Evolutionary conservation across 768 basidiomycete genomes (phyloP).

Genomic region (Tylopilus rubrobrunneus): DNA sequence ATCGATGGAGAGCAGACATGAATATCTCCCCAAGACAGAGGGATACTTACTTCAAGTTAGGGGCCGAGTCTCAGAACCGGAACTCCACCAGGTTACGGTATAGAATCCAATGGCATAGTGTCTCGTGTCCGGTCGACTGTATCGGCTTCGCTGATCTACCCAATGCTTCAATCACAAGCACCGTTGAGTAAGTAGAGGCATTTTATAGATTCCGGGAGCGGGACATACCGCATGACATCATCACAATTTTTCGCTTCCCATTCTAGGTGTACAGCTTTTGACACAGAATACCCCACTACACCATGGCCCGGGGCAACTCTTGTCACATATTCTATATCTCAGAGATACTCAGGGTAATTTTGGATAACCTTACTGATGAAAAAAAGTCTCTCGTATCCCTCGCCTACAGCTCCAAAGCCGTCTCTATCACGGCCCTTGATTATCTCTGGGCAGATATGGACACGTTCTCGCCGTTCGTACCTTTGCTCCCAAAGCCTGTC

Average conservation of each 20-base stretch:
- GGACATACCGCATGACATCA: not conserved
- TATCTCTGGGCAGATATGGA: conserved; percentile 19
- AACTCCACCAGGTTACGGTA: too few species aligned
- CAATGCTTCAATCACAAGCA: too few species aligned
- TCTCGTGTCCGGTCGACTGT: too few species aligned
- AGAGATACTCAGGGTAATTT: conserved; percentile 12
- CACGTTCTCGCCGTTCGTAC: conserved; percentile 13
- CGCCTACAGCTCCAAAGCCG: conserved; percentile 9
- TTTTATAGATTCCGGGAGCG: not conserved
- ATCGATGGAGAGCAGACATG: too few species aligned
- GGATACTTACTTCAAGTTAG: too few species aligned
- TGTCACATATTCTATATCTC: conserved; percentile 10
- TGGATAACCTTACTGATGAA: conserved; percentile 12
- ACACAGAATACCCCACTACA: too few species aligned
- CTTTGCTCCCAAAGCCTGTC: conserved; percentile 9
- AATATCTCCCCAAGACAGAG: too few species aligned
- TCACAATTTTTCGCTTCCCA: not conserved
- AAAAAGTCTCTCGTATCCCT: conserved; percentile 4
- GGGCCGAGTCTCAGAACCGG: too few species aligned
- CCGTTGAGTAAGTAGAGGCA: too few species aligned
- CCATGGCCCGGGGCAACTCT: too few species aligned
- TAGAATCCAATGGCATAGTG: too few species aligned
- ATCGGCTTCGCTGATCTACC: too few species aligned
- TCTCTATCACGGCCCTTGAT: conserved; percentile 13
- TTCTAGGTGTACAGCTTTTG: not conserved